These are phyloP conservation scores for Alloteropsis angusta DNA, from an alignment of 202 grass and related monocot species.

Conservation along the genomic window DNA sequence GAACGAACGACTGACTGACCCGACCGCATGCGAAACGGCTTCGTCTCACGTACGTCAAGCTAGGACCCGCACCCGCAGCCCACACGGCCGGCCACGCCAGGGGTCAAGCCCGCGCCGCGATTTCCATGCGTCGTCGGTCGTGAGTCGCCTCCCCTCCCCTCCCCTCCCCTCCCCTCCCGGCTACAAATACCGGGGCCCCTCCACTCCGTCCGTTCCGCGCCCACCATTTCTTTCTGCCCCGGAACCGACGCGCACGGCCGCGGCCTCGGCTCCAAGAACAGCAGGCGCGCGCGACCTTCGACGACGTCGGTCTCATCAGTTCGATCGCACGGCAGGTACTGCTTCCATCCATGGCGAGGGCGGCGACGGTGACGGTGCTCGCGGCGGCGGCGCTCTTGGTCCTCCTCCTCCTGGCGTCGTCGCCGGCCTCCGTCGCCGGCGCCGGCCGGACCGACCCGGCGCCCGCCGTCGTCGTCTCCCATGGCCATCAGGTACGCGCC, in stretches of 20 bases:
- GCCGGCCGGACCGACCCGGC: not conserved
- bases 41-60: too few relatives aligned
- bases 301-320: too few relatives aligned
- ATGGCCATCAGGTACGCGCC: not conserved
- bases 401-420: conserved; percentile 14
- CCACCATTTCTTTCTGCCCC: not conserved
- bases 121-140: not conserved
- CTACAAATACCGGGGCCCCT: not conserved
- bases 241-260: not conserved
- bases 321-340: too few relatives aligned
- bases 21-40: not conserved
- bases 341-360: conserved; percentile 24
- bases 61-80: too few relatives aligned
- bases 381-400: conserved; percentile 13
- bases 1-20: too few relatives aligned
- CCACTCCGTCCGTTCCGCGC: not conserved
- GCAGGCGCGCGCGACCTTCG: not conserved
- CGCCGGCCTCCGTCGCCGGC: not conserved
- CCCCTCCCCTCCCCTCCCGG: not conserved
- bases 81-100: too few relatives aligned
- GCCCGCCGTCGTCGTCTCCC: not conserved
- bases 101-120: too few relatives aligned
- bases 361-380: conserved; percentile 1
- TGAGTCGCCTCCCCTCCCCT: not conserved
- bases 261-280: not conserved